phyloP scores from a whole-genome alignment of 2,329 filamentous ascomycete genomes.

The Camptophora hylomeconis region DNA sequence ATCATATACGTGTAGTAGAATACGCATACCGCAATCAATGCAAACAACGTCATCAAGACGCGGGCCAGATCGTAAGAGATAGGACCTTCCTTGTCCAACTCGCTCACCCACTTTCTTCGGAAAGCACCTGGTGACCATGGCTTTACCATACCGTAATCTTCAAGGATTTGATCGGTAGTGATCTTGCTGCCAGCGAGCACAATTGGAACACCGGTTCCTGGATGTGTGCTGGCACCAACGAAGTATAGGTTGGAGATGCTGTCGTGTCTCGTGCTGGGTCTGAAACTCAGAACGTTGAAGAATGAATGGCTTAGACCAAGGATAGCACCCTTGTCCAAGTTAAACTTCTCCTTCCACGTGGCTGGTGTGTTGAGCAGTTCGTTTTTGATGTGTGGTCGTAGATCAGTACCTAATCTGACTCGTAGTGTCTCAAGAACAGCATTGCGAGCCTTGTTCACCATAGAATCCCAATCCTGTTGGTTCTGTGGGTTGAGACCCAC shows the following conservation, averaged over 20 bases:
- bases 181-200: conserved; percentile 57
- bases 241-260: conserved; percentile 44
- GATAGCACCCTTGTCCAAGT: conserved; percentile 63
- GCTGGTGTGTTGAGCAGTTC: conserved; percentile 55
- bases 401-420: conserved; percentile 44
- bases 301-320: conserved; percentile 60
- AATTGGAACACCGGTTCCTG: conserved; percentile 64
- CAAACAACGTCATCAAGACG: conserved; percentile 5
- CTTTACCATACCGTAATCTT: conserved; percentile 23
- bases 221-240: conserved; percentile 63
- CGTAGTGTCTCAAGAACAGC: conserved; percentile 50
- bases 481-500: conserved; percentile 17
- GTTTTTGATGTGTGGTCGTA: conserved; percentile 37
- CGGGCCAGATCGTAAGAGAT: conserved; percentile 9
- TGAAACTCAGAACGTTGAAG: conserved; percentile 34
- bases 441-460: conserved; percentile 45
- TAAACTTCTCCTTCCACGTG: conserved; percentile 55
- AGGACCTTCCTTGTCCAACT: conserved; percentile 10
- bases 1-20: too few relatives aligned
- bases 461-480: conserved; percentile 47
- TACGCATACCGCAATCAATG: conserved; percentile 7
- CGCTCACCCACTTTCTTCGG: conserved; percentile 10
- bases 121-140: conserved; percentile 25
- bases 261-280: conserved; percentile 21
- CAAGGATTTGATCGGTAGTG: conserved; percentile 40